Base-by-base conservation (phyloP, 177 flowering plant species). In the Vitis hybrid region DNA sequence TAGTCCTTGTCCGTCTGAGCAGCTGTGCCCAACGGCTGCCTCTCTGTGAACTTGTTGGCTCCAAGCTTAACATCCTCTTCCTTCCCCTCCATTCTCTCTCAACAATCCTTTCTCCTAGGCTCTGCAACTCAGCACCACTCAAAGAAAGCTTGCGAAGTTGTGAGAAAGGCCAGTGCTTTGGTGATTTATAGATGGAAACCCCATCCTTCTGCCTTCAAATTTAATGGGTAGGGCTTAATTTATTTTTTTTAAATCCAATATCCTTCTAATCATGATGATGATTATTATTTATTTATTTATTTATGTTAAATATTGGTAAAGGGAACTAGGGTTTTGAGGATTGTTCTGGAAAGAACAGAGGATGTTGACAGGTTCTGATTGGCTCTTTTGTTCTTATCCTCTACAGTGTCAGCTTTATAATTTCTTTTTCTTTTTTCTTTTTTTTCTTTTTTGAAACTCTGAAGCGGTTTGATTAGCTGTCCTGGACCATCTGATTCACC, bases 41-140 rank as follows among this genome's bases (percentile, higher is more conserved):
- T 87, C 79, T 91, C 97, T 39, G 87, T 55, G 82, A 62, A 91
- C 89, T 88, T 89, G 91, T 88, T 91, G 8, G 97, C 97, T 78
- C 97, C 97, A 18, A 91, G 76, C 83, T 78, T 89, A 32, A 91
- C 97, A 81, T 91, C 97, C 66, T 91, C 97, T 56, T 91, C 97
- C 69, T 87, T 91, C 2, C 87, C 89, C 80, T 87, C 94, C 94
- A 89, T 90, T 72, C 77, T 75, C 67, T 48, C 72, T 69, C 67
- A 13, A 9, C 19, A 11, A 49, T 26, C 48, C 26, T 48, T 62
- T 64, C 64, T 26, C 64, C 58, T 64, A 39, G 0, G 13, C 62
- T 64, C 45, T 69, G 60, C 61, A 49, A 60, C 32, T 26, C 10
- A 11, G 21, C 63, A 65, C 21, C 64, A 61, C 6, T 13, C 45